Evolutionary conservation across 768 basidiomycete genomes (phyloP), one percentile per base, ranked within the genome.

Genomic region (Psilocybe tampanensis): DNA sequence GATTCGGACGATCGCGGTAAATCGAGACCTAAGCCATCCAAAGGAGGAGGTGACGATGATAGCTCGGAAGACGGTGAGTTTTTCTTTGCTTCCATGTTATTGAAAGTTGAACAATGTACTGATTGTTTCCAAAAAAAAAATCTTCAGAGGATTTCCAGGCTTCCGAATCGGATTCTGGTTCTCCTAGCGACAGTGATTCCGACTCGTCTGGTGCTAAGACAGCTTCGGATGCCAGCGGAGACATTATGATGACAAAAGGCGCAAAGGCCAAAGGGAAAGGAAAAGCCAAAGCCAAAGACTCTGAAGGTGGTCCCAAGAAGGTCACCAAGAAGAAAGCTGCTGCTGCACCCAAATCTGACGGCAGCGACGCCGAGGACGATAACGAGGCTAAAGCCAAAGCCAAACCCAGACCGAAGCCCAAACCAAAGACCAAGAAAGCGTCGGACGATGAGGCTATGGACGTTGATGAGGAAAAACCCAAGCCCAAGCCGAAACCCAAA

Each of bases 61-160:
- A 90, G 93, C 41, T 91, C 88, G 57, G 88, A 86, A 63, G 80
- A 88, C 67, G 85, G 88, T 67, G 88, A 88, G 34, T 47, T 52
- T 61, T 44, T 18, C 18, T 19, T 13, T 13, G 34, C 7, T 22
- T n/a, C 29, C 47, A 24, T 58, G 56, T 43, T 45, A 22, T 43
- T 22, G 34, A 60, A n/a, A 44, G 17, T 51, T 39, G 17, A 47
- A 21, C 21, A 44, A n/a, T 24, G 15, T 39, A 21, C 32, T n/a
- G n/a, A n/a, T n/a, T n/a, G n/a, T n/a, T n/a, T n/a, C n/a, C n/a
- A n/a, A n/a, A n/a, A n/a, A n/a, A 34, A 23, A 13, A 21, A 1
- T 41, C 18, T 55, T 48, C 69, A 90, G 96, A 95, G 71, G 95
- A 97, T 73, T 98, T 98, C 83, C 74, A 87, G 59, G 94, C 88